Evolutionary conservation across 2,329 filamentous ascomycete species (phyloP).

Genomic region (Paradendryphiella salina): DNA sequence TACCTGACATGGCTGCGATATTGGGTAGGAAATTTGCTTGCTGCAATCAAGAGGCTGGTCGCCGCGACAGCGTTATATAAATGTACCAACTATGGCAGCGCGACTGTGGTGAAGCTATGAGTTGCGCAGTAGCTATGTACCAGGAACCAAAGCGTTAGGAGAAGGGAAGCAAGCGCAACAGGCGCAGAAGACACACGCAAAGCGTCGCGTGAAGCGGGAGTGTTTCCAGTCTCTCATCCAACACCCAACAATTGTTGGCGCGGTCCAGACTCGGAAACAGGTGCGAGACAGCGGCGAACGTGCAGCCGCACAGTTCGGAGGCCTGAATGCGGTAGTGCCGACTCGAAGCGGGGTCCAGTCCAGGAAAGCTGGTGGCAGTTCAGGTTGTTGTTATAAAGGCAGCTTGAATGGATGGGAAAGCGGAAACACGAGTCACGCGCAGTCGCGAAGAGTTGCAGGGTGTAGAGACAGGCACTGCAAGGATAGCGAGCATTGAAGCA

Average conservation of each 20-base stretch:
- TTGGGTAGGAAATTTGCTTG: constrained; percentile 1
- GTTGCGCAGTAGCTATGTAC: constrained; percentile 6
- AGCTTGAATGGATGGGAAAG: not conserved
- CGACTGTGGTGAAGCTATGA: constrained; percentile 12
- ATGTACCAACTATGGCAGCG: not conserved
- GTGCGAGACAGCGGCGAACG: constrained; percentile 21
- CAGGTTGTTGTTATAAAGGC: not conserved
- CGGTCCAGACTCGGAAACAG: constrained; percentile 20
- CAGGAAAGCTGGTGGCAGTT: constrained; percentile 7
- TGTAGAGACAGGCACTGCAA: constrained; percentile 9
- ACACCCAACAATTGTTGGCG: constrained; percentile 13
- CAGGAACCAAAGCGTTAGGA: not conserved
- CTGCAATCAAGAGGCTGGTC: constrained; percentile 1
- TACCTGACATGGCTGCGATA: constrained; percentile 38
- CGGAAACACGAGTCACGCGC: not conserved
- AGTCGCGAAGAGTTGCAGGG: constrained; percentile 10
- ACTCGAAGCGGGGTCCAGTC: constrained; percentile 27
- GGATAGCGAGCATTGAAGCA: constrained; percentile 7
- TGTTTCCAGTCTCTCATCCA: constrained; percentile 13
- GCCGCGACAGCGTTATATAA: not conserved
- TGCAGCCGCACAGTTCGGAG: constrained; percentile 17
- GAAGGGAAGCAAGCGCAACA: constrained; percentile 10
- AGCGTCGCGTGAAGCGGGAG: constrained; percentile 12
- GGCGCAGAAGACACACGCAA: constrained; percentile 9
- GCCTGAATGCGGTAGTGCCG: constrained; percentile 32